Conservation (phyloP, 1,284 basidiomycete species). For the Inonotus obliquus region DNA sequence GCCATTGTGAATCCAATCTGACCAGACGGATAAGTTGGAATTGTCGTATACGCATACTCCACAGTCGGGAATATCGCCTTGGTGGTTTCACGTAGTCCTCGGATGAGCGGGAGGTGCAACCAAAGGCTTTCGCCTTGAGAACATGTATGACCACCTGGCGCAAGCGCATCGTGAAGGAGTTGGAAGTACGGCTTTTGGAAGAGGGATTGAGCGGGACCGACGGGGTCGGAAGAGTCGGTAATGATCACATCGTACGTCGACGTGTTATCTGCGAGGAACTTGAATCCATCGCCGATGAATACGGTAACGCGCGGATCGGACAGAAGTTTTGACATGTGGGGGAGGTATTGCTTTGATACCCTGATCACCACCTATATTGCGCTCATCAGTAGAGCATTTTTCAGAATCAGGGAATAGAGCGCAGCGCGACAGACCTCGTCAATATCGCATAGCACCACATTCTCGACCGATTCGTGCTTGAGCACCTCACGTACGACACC, state of each 20-base stretch:
- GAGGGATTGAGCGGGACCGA: conserved; percentile 90
- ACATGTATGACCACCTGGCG: conserved; percentile 90
- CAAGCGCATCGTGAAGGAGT: conserved; percentile 85
- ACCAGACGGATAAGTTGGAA: conserved; percentile 96
- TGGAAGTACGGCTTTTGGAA: conserved; percentile 99
- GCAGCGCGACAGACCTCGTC: conserved; percentile 66
- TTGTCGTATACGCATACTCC: conserved; percentile 95
- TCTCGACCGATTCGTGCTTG: conserved; percentile 89
- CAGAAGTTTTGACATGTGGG: conserved; percentile 90
- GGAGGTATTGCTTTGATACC: conserved; percentile 90
- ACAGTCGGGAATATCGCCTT: conserved; percentile 78
- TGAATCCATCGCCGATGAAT: conserved; percentile 94
- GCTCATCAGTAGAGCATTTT: neutral
- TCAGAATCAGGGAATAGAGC: too few species aligned
- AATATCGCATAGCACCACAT: conserved; percentile 96
- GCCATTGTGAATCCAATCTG: conserved; percentile 96
- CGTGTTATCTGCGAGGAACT: conserved; percentile 89
- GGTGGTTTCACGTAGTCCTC: conserved; percentile 71
- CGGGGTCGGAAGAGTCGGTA: conserved; percentile 98
- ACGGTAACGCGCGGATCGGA: conserved; percentile 84
- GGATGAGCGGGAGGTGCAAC: conserved; percentile 91
- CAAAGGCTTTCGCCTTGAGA: conserved; percentile 97
- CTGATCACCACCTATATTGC: conserved; percentile 80
- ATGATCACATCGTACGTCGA: conserved; percentile 96
- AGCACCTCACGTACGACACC: conserved; percentile 97